Base-by-base conservation (phyloP, 176 grass and related monocot genomes). In the Musa acuminata region DNA sequence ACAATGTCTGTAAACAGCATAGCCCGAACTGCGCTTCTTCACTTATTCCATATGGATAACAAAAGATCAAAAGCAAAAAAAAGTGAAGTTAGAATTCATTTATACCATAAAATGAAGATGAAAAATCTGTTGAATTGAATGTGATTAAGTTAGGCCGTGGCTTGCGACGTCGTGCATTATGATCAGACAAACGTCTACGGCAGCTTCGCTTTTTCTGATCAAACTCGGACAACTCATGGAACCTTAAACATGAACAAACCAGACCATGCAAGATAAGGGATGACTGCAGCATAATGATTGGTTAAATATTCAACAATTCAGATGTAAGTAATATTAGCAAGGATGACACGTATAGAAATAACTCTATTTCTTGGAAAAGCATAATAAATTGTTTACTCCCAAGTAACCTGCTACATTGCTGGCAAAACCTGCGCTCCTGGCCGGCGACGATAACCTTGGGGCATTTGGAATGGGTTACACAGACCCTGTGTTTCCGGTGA, bases 161-260 rank as follows among this genome's bases (percentile, higher is more conserved):
- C 81, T 99, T 99, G 23, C 96, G 86, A 51, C 96, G 87, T 14
- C 91, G 88, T 72, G 91, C 87, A 81, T 99, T 99, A 78, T 99
- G 96, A 83, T 99, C 96, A 67, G 86, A 85, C 21, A 99, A 87
- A 21, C 96, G 90, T 49, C 91, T 85, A 57, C 96, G 90, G 58
- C 96, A 99, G 78, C 96, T 99, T 79, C 79, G 72, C 72, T 99
- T 99, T 73, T 84, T 91, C 91, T 95, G 91, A 71, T 99, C 96
- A 83, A 99, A 99, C 84, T 91, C 86, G 9, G 76, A 52, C 80
- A 99, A 87, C 64, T 64, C 88, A 82, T 99, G 95, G 77, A 99
- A 99, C 78, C 95, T 99, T 65, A 20, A 86, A 79, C 25, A 87
- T 78, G 22, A 84, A 59, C 72, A 74, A 58, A 77, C 48, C 24